A percentile compares a stretch with the other conserved stretches of the same genome.
These are phyloP conservation scores for Keqinozyma sinolaborantium DNA, from an alignment of 1,139 yeast genomes.

Conservation along the genomic window DNA sequence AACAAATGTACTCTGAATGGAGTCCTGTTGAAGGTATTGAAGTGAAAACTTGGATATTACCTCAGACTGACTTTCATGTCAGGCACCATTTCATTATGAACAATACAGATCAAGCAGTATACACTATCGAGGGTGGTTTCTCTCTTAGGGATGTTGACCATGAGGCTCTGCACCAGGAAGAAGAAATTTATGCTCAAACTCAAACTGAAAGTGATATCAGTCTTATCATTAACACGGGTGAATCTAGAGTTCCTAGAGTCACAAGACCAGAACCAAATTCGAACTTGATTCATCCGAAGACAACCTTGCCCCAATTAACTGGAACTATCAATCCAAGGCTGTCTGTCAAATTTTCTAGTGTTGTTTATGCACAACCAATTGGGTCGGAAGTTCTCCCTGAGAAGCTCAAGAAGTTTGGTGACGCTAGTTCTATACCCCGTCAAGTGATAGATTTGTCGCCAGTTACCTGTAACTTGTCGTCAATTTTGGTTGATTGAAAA, in stretches of 20 bases:
- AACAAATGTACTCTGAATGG: constrained; percentile 18
- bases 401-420: too few relatives aligned
- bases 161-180: constrained; percentile 5
- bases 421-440: too few relatives aligned
- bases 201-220: constrained; percentile 8
- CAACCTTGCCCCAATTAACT: constrained; percentile 6
- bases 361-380: too few relatives aligned
- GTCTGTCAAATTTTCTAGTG: too few relatives aligned
- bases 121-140: constrained; percentile 19
- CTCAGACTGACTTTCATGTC: constrained; percentile 15
- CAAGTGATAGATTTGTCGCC: too few relatives aligned
- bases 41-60: constrained; percentile 19
- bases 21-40: constrained; percentile 15
- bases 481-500: too few relatives aligned
- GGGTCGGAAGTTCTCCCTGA: too few relatives aligned
- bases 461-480: too few relatives aligned
- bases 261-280: constrained; percentile 22
- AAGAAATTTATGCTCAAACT: too few relatives aligned
- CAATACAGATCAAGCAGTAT: constrained; percentile 8
- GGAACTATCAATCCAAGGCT: too few relatives aligned
- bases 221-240: constrained; percentile 7
- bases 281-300: constrained; percentile 14
- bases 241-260: constrained; percentile 9
- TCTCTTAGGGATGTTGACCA: constrained; percentile 1
- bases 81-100: constrained; percentile 16